Base-by-base conservation (phyloP, 179 eudicot genomes). In the Beta corolliflora region DNA sequence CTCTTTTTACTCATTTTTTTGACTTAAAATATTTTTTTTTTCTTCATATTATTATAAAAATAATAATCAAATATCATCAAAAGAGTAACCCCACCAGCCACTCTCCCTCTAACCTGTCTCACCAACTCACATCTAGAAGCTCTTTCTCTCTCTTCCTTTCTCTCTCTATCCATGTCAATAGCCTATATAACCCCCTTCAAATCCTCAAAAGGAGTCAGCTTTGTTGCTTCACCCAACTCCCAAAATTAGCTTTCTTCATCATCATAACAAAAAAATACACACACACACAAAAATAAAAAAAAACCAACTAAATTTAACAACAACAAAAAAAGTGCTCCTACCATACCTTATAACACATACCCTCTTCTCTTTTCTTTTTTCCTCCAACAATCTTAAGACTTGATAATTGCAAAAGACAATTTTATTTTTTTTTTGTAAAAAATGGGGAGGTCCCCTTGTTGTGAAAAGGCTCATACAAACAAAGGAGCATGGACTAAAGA, bases 51-150 rank as follows among this genome's bases (percentile, higher is more conserved):
- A 48, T 58, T 21, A 50, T 18, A 23, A 19, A 67, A 41, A 65
- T 69, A 75, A 79, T 72, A 79, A 73, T 41, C 67, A 82, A 79
- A 41, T 81, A 83, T 82, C 83, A 88, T 77, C 72, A 83, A 76
- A 86, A 77, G 80, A 80, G 83, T 50, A 71, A 84, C 84, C 82
- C 91, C 90, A 86, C 89, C 92, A 88, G 77, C 90, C 87, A 82
- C 88, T 85, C 88, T 77, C 76, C 81, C 91, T 87, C 89, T 60
- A 88, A 88, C 95, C 93, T 86, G 84, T 87, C 93, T 90, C 90
- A 93, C 95, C 97, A 93, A 93, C 95, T 91, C 97, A 66, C 95
- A 86, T 93, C 92, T 92, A 93, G 97, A 93, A 93, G 95, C 91
- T 61, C 72, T 79, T 73, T 64, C 59, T 58, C n/a, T 44, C 67